A percentile compares a stretch with the other conserved stretches of the same genome.
phyloP scores from a whole-genome alignment of 2,329 filamentous ascomycete genomes.

The Fusarium sp. region DNA sequence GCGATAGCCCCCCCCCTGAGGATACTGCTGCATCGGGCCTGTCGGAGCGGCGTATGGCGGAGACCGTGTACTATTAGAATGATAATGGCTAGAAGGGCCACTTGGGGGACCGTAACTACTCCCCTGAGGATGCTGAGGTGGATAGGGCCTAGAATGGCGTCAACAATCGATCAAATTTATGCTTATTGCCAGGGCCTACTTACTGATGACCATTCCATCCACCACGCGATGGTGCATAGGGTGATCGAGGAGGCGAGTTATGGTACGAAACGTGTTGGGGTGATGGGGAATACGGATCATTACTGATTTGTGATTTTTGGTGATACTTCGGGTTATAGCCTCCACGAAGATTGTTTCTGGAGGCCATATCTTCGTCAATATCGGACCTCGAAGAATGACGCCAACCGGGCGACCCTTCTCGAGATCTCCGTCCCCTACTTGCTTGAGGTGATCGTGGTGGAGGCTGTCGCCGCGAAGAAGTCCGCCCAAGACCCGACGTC shows the following conservation, averaged over 20 bases:
- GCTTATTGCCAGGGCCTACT: slow-evolving; percentile 30
- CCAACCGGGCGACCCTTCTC: slow-evolving; percentile 42
- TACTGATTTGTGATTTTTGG: slow-evolving; percentile 48
- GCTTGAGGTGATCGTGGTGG: slow-evolving; percentile 41
- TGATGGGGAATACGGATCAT: slow-evolving; percentile 52
- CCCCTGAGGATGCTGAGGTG: slow-evolving; percentile 64
- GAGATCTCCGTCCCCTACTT: slow-evolving; percentile 40
- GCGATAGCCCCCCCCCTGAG: slow-evolving; percentile 55
- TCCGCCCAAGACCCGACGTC: slow-evolving; percentile 31
- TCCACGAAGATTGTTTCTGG: slow-evolving; percentile 53
- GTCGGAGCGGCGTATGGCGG: slow-evolving; percentile 65
- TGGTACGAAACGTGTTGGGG: slow-evolving; percentile 56
- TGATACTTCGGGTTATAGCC: slow-evolving; percentile 52
- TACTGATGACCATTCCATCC: slow-evolving; percentile 53
- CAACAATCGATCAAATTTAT: neutral
- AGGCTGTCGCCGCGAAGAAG: slow-evolving; percentile 28
- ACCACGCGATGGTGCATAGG: slow-evolving; percentile 51
- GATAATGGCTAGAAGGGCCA: slow-evolving; percentile 63
- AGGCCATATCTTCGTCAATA: slow-evolving; percentile 59
- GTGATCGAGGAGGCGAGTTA: slow-evolving; percentile 55
- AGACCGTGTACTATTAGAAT: slow-evolving; percentile 55
- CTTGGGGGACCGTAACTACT: slow-evolving; percentile 59
- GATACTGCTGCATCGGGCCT: slow-evolving; percentile 64
- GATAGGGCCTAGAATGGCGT: slow-evolving; percentile 61
- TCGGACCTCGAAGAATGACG: slow-evolving; percentile 58